Evolutionary conservation across 1,284 basidiomycete species (phyloP), one percentile per base, ranked within the genome.

Genomic region (Trametes pubescens): DNA sequence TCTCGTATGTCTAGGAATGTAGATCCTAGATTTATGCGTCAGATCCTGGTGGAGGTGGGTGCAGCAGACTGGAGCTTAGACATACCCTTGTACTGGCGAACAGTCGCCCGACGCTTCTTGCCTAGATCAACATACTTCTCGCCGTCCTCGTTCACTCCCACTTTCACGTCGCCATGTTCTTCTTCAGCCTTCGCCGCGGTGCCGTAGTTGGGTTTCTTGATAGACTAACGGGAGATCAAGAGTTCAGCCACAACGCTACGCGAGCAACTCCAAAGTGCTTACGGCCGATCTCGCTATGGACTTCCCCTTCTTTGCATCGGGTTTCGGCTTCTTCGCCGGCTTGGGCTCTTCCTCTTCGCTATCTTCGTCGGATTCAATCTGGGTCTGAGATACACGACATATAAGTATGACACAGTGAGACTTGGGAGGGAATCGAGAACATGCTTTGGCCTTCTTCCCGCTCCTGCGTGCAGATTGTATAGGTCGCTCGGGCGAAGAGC

Each of bases 1-100:
- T 95, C 93, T 57, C 94, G 86, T 59, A 96, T 90, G 73, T 95
- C 92, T 18, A 95, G 73, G 53, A 88, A 79, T 1, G 81, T 70
- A n/a, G 77, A 77, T 35, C 84, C 85, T 85, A 55, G 4, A 11
- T 24, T 4, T 9, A 22, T 22, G 4, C 11, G 38, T 44, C 16
- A 37, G 40, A 13, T 10, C 9, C 11, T 14, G 37, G 37, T 11
- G 3, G 4, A 24, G 18, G 16, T 35, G 22, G n/a, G n/a, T 32
- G 24, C 21, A n/a, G 56, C 24, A 5, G 8, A 0, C 14, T 34
- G 37, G 11, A 22, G 3, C 37, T n/a, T 6, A 13, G 21, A 70
- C 56, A 62, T 74, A 71, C 88, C 89, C 76, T 94, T 94, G 84
- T 91, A 95, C 40, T 75, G 76, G 35, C 87, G 80, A 2, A 94